phyloP scores from a whole-genome alignment of 805 yeast genomes.

The Saturnispora silvae region DNA sequence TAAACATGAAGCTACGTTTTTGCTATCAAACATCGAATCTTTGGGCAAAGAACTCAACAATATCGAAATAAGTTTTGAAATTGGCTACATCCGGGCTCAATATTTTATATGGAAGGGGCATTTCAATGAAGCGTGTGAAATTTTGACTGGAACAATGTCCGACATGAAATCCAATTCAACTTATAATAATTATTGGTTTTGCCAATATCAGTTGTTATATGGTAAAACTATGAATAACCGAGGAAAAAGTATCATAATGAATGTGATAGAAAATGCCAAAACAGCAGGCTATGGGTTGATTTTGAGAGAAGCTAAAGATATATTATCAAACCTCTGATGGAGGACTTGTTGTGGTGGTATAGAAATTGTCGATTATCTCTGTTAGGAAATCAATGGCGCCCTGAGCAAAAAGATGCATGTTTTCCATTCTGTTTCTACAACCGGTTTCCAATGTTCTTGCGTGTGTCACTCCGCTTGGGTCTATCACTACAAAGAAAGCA shows the following conservation, averaged over 20 bases:
- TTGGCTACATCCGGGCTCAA: constrained; percentile 19
- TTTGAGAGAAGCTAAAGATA: background rate
- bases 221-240: constrained; percentile 25
- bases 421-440: constrained; percentile 41
- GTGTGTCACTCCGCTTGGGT: constrained; percentile 49
- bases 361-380: background rate
- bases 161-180: constrained; percentile 17
- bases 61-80: constrained; percentile 21
- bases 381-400: constrained; percentile 37
- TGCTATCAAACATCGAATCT: constrained; percentile 24
- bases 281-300: constrained; percentile 3
- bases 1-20: constrained; percentile 24
- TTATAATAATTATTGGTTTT: constrained; percentile 33
- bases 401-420: constrained; percentile 70
- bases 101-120: constrained; percentile 11
- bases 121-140: constrained; percentile 15
- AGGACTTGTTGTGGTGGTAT: background rate
- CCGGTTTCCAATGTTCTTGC: constrained; percentile 33
- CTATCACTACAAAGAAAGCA: constrained; percentile 61
- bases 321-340: no score
- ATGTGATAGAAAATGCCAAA: constrained; percentile 1
- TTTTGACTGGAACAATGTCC: constrained; percentile 16
- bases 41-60: constrained; percentile 27
- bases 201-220: constrained; percentile 38
- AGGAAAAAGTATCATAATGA: constrained; percentile 6